Evolutionary conservation across 208 protist species (phyloP), one percentile per base, ranked within the genome.

Genomic region (Trypanosoma boissoni): DNA sequence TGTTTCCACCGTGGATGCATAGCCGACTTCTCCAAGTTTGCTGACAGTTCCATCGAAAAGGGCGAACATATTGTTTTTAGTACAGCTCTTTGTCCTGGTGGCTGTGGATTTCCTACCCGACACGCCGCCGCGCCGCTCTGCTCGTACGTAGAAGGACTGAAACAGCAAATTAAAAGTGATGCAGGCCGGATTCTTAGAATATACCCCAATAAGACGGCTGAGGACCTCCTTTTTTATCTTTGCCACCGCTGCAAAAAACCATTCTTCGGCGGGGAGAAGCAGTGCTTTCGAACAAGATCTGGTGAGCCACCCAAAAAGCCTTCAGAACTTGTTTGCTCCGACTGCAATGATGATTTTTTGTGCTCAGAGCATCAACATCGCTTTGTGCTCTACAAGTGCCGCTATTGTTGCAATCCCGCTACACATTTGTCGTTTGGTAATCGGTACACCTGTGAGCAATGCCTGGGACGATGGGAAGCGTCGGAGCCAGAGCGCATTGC

Each of bases 341-440:
- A 62, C 23, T 95, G 88, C 67, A 63, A 69, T 34, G 29, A 58
- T 2, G 75, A 86, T 51, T 85, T 85, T 58, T 20, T 32, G 12
- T 90, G 83, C 52, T 26, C 44, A 14, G 18, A 21, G 14, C 83
- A 86, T 54, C 44, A 60, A 9, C 67, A 77, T 14, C 16, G 77
- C 4, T 82, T 74, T 52, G 68, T 82, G 1, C 66, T 95, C 28
- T 92, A 89, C 72, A 95, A 95, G 56, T 95, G 88, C 58, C 66
- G 61, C 14, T 95, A 92, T 76, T 95, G 88, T 62, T 95, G 88
- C 58, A 95, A 92, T 61, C 85, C 83, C 2, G 88, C 88, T 7
- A 92, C 85, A 10, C 76, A 92, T 28, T 72, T 79, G 20, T 95
- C 80, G 8, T 92, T 95, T 56, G 88, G 76, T 9, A 92, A 75